These are phyloP conservation scores for Aspergillus taichungensis DNA, from an alignment of 495 filamentous ascomycete species.

Conservation along the genomic window DNA sequence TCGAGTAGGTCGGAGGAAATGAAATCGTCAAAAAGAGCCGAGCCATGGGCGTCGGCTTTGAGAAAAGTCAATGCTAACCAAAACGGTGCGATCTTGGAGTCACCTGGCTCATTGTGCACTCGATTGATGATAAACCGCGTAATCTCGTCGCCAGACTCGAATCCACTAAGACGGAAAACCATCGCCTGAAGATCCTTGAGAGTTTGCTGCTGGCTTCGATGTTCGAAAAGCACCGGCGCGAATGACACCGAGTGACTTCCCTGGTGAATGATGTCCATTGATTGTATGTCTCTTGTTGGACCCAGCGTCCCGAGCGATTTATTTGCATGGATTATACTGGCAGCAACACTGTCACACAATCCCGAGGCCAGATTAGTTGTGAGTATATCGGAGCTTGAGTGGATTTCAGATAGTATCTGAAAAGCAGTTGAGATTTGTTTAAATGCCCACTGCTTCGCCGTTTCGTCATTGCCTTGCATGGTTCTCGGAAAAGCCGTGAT, in stretches of 20 bases:
- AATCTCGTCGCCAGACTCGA: slow-evolving; percentile 31
- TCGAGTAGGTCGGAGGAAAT: slow-evolving; percentile 40
- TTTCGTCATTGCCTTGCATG: slow-evolving; percentile 81
- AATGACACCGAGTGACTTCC: slow-evolving; percentile 34
- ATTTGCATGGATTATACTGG: slow-evolving; percentile 24
- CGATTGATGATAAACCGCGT: slow-evolving; percentile 52
- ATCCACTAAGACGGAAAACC: slow-evolving; percentile 30
- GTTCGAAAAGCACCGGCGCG: slow-evolving; percentile 51
- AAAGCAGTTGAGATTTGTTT: slow-evolving; percentile 65
- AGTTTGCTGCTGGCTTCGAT: slow-evolving; percentile 56
- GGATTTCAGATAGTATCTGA: slow-evolving; percentile 54
- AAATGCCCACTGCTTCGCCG: slow-evolving; percentile 59
- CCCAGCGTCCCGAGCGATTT: slow-evolving; percentile 21
- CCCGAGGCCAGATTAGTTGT: slow-evolving; percentile 54
- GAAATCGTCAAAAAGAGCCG: slow-evolving; percentile 55
- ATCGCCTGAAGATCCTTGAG: slow-evolving; percentile 42
- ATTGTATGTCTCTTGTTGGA: slow-evolving; percentile 10
- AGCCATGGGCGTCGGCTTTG: slow-evolving; percentile 37
- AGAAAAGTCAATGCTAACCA: slow-evolving; percentile 77
- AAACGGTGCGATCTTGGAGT: slow-evolving; percentile 56
- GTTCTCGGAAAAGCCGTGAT: slow-evolving; percentile 66
- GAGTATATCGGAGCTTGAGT: slow-evolving; percentile 61
- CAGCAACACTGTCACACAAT: slow-evolving; percentile 37
- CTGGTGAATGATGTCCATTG: slow-evolving; percentile 16
- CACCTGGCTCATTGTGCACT: slow-evolving; percentile 44